Conservation (phyloP, 2,329 filamentous ascomycete species). For the Penicillium sp. region DNA sequence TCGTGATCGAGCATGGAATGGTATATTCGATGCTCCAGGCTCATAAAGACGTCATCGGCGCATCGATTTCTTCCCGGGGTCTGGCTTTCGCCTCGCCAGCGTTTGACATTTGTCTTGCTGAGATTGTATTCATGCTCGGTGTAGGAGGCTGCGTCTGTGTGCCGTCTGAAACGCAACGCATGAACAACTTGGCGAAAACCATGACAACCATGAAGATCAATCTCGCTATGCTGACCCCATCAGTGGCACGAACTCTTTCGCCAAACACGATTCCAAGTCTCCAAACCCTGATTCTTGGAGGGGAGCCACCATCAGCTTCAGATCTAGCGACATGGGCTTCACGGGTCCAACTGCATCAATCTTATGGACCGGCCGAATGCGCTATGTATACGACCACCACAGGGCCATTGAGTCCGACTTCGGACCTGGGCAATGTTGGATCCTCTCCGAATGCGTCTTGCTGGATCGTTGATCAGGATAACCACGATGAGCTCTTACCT, state of each 20-base stretch:
- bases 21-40: constrained; percentile 26
- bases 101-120: constrained; percentile 9
- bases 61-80: constrained; percentile 4
- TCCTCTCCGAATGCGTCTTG: not conserved
- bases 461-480: constrained; percentile 7
- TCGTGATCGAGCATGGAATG: constrained; percentile 3
- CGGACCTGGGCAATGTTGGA: constrained; percentile 1
- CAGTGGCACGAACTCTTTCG: not conserved
- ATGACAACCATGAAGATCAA: constrained; percentile 3
- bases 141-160: constrained; percentile 4
- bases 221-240: constrained; percentile 7
- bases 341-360: constrained; percentile 1
- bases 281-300: constrained; percentile 3
- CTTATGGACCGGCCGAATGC: constrained; percentile 3
- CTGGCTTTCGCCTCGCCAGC: constrained; percentile 9
- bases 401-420: not conserved
- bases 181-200: not conserved
- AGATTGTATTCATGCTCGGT: not conserved
- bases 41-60: constrained; percentile 9
- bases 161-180: constrained; percentile 5
- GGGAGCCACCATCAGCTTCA: not conserved
- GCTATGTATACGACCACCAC: constrained; percentile 3
- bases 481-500: constrained; percentile 4
- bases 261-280: not conserved
- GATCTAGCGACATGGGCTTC: constrained; percentile 5